phyloP scores from a whole-genome alignment of 1,284 basidiomycete genomes.

The Tausonia pullulans region DNA sequence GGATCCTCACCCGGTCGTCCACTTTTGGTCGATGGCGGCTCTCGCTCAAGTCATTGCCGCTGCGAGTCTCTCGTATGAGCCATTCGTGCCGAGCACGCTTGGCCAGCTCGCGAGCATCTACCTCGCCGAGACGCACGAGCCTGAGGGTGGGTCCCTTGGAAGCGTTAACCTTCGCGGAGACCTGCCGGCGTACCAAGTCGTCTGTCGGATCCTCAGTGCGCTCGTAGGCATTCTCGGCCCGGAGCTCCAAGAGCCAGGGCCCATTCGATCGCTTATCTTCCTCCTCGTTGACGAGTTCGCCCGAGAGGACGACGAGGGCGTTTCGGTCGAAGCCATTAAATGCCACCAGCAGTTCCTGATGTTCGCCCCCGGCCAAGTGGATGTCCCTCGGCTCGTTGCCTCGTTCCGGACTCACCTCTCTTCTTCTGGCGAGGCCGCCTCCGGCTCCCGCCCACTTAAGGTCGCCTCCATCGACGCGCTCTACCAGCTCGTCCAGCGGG shows the following conservation, averaged over 20 bases:
- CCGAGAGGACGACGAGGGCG: constrained; percentile 72
- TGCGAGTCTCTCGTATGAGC: constrained; percentile 81
- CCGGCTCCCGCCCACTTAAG: constrained; percentile 70
- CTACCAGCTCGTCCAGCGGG: constrained; percentile 93
- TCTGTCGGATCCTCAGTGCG: constrained; percentile 85
- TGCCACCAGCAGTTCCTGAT: constrained; percentile 94
- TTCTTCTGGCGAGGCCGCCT: constrained; percentile 33
- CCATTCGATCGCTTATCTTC: constrained; percentile 69
- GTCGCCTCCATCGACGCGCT: constrained; percentile 88
- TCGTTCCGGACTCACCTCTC: constrained; percentile 59
- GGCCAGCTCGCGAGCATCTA: constrained; percentile 88
- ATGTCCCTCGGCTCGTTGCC: constrained; percentile 63
- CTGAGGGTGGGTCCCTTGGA: constrained; percentile 74
- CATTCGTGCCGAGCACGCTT: constrained; percentile 77
- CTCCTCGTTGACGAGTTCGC: constrained; percentile 79
- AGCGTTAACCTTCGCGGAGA: constrained; percentile 83
- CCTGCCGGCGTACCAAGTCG: constrained; percentile 78
- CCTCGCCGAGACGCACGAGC: constrained; percentile 81
- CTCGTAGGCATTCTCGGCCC: constrained; percentile 90
- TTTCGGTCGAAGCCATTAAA: constrained; percentile 86
- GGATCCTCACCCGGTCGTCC: constrained; percentile 93
- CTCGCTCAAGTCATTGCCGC: constrained; percentile 80
- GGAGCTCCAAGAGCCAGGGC: constrained; percentile 78
- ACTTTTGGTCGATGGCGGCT: constrained; percentile 83
- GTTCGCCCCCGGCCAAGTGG: constrained; percentile 75